Evolutionary conservation across 768 basidiomycete species (phyloP), one percentile per base, ranked within the genome.

Genomic region (Strobilomyces echinocephalus): DNA sequence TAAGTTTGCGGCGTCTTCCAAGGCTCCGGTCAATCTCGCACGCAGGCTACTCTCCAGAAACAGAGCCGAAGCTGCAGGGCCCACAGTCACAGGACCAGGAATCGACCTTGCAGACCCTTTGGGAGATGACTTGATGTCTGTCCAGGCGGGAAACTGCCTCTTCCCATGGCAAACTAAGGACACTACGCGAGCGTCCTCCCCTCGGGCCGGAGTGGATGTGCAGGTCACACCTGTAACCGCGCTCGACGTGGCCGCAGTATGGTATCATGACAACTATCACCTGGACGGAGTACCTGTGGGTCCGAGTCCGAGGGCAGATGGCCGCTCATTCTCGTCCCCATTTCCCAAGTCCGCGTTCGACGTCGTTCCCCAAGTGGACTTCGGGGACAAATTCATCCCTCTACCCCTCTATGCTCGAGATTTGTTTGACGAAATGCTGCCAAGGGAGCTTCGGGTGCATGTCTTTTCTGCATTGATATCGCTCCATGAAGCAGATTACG

Each of bases 401-500:
- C 69, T 84, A 51, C 76, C 77, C 5, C 55, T 63, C 20, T 43
- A 47, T 33, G 67, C 74, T n/a, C 75, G 66, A 21, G 80, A 82
- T 59, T 77, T 83, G 62, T 89, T 91, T 57, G 86, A 88, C 60
- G 80, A 83, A 24, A 65, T 76, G 49, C 74, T 93, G 12, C 91
- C 91, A 7, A 79, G 75, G 50, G 91, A 94, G 64, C 70, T 91
- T 49, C 82, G 76, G 54, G 68, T 93, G 44, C 72, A 76, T 15
- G 73, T 92, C 16, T 69, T 94, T 38, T 64, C 69, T 28, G 67
- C 76, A 2, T 63, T 93, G 21, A 70, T 91, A 15, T 69, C 72
- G 3, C 57, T 86, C 16, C 78, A 88, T 59, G 81, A 84, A 62
- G 73, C 66, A 8, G 89, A 88, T 55, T 75, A 85, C 62, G 60